Conservation (phyloP, 2,329 filamentous ascomycete species). For the Verticillium nonalfalfae region DNA sequence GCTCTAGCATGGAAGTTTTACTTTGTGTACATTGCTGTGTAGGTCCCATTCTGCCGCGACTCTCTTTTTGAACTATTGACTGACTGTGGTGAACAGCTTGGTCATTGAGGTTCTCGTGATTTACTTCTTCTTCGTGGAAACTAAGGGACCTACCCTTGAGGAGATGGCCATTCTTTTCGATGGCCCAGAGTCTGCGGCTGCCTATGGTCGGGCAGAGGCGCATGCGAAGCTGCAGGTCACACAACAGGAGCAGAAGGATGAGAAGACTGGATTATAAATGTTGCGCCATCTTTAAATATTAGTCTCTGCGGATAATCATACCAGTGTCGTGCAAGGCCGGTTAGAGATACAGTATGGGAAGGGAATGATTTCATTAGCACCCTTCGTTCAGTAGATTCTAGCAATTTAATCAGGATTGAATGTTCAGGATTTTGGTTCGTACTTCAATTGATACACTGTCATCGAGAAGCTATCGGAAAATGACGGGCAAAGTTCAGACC, state of each 20-base stretch:
- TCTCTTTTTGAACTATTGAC: constrained; percentile 44
- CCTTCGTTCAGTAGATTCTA: too few species aligned
- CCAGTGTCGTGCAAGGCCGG: too few species aligned
- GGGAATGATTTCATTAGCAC: too few species aligned
- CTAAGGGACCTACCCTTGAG: constrained; percentile 57
- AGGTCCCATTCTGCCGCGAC: constrained; percentile 1
- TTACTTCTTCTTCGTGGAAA: constrained; percentile 54
- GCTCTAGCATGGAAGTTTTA: constrained; percentile 15
- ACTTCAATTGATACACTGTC: too few species aligned
- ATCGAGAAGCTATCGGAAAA: not conserved
- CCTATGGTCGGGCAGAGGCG: constrained; percentile 5
- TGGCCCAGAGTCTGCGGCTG: constrained; percentile 48
- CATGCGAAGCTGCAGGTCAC: not conserved
- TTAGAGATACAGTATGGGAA: too few species aligned
- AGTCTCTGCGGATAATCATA: too few species aligned
- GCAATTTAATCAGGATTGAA: too few species aligned
- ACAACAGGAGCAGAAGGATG: not conserved
- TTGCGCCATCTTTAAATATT: not conserved
- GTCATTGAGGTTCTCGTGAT: constrained; percentile 47
- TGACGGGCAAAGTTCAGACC: not conserved
- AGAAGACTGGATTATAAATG: not conserved
- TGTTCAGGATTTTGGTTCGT: too few species aligned
- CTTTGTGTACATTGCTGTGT: constrained; percentile 6
- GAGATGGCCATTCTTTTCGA: constrained; percentile 63
- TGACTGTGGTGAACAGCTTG: constrained; percentile 49